Evolutionary conservation across 2,329 filamentous ascomycete species (phyloP), one percentile per base, ranked within the genome.

Genomic region (Ceratocystis papillata): DNA sequence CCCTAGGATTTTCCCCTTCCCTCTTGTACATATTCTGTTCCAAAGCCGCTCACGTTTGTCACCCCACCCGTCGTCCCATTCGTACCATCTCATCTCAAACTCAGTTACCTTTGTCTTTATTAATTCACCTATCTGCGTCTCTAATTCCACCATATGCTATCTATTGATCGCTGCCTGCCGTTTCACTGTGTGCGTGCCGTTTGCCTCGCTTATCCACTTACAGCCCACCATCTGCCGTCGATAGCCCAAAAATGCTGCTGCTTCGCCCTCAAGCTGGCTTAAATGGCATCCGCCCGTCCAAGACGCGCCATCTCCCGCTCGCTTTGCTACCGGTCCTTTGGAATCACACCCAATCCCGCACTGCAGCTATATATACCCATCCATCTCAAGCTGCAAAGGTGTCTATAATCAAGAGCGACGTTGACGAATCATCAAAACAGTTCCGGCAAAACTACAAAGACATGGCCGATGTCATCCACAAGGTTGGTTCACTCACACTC

Each of bases 301-400:
- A 33, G 4, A 28, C 28, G n/a, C 77, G 77, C 74, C 75, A 77
- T 28, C 48, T 53, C 73, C 70, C 71, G 53, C 73, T 72, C 68
- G 69, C 71, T 65, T 70, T 50, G 46, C 46, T 7, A 10, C 46
- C 28, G 12, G 15, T 20, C 15, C 33, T 70, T 68, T 71, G 69
- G 62, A 71, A 67, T 71, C 70, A 65, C 69, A 71, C 70, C 67
- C 72, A 66, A 69, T 67, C 69, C 71, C 75, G 76, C 67, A 72
- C 77, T 65, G 80, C 88, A 70, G 88, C 92, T 67, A 90, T 84
- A 55, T 92, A 96, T 75, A 89, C 88, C 7, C 84, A 90, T 68
- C 83, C 87, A 1, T 85, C 91, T 75, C 90, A 96, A 77, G 89
- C 90, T 45, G 83, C 84, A 69, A 87, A 90, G 65, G 87, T 96